These are phyloP conservation scores for Cadophora luteo-olivacea DNA, from an alignment of 2,329 filamentous ascomycete genomes.

Conservation along the genomic window DNA sequence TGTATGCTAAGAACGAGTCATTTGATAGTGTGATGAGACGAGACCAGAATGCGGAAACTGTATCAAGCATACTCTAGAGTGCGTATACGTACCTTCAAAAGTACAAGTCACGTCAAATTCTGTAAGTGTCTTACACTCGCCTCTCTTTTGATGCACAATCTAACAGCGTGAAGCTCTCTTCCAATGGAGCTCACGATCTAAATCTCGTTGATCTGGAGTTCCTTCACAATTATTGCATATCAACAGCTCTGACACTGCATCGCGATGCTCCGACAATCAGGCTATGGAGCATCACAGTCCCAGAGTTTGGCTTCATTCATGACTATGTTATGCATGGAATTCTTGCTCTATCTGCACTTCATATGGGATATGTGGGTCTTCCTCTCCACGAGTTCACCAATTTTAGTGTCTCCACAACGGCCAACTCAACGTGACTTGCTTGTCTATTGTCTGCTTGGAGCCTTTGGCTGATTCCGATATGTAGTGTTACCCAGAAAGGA, in stretches of 20 bases:
- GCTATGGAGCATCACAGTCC: slow-evolving; percentile 46
- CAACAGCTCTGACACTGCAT: slow-evolving; percentile 53
- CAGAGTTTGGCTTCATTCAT: slow-evolving; percentile 52
- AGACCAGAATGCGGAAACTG: slow-evolving; percentile 49
- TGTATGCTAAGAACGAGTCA: neutral
- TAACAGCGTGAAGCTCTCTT: slow-evolving; percentile 9
- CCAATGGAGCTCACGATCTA: slow-evolving; percentile 28
- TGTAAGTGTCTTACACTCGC: slow-evolving; percentile 19
- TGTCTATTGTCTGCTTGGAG: too few relatives aligned
- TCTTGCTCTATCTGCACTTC: slow-evolving; percentile 55
- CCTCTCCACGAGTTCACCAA: too few relatives aligned
- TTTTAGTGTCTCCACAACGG: neutral
- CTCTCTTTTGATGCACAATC: neutral
- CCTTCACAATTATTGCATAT: slow-evolving; percentile 37
- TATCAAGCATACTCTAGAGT: slow-evolving; percentile 47
- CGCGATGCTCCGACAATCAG: slow-evolving; percentile 47
- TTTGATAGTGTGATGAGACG: slow-evolving; percentile 47
- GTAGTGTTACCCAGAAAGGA: slow-evolving; percentile 41
- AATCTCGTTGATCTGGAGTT: slow-evolving; percentile 45
- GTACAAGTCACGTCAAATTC: slow-evolving; percentile 11
- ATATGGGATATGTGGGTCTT: slow-evolving; percentile 50
- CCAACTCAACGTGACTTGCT: neutral
- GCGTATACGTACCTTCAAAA: slow-evolving; percentile 41
- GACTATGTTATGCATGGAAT: slow-evolving; percentile 56
- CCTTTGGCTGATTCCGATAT: neutral